Evolutionary conservation across 2,329 filamentous ascomycete species (phyloP).

Genomic region (Paecilomyces fulvus): DNA sequence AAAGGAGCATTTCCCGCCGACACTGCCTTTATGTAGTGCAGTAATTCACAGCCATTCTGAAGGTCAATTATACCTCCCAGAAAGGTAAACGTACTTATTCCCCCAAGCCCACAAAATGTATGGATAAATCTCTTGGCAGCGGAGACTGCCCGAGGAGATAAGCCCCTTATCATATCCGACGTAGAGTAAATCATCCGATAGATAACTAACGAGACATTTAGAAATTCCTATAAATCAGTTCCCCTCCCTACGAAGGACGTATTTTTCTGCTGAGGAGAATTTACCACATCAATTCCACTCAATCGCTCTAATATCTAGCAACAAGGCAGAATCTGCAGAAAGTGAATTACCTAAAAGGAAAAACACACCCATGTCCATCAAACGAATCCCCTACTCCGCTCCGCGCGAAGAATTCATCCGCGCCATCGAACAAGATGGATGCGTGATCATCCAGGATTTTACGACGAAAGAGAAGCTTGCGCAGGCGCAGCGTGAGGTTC

Average conservation of each 20-base stretch:
- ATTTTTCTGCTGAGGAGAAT: no score
- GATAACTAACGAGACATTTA: background rate
- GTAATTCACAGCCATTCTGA: no score
- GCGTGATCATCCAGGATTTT: conserved; percentile 26
- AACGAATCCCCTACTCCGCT: conserved; percentile 3
- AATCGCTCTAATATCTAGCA: background rate
- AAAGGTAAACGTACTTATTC: no score
- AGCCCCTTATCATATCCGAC: background rate
- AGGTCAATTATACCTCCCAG: no score
- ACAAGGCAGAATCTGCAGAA: background rate
- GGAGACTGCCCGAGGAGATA: background rate
- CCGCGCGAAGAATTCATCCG: conserved; percentile 17
- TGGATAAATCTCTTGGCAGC: background rate
- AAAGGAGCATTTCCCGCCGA: no score
- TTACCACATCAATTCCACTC: background rate
- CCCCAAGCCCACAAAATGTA: no score
- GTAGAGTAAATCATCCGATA: background rate
- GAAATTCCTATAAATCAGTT: background rate
- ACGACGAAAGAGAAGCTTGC: conserved; percentile 17
- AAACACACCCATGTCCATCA: background rate
- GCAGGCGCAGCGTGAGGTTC: conserved; percentile 18
- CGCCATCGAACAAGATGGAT: conserved; percentile 25
- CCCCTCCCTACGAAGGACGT: background rate
- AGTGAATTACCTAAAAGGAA: background rate
- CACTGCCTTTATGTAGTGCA: no score